Evolutionary conservation across 1,284 basidiomycete genomes (phyloP), one percentile per base, ranked within the genome.

Genomic region (Gymnopus androsaceus): DNA sequence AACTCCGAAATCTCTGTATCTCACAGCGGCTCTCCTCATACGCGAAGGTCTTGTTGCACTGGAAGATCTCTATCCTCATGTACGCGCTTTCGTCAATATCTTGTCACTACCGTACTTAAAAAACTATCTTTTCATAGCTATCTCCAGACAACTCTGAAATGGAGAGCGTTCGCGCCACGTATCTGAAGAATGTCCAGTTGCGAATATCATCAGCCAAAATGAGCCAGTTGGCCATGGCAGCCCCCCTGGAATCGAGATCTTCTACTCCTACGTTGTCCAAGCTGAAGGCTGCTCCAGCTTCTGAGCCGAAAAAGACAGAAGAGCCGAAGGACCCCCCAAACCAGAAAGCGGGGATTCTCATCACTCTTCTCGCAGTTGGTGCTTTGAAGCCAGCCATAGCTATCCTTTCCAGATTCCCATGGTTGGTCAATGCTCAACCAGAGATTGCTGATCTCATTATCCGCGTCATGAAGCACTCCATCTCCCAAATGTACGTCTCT

Each of bases 191-290:
- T 46, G 81, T 93, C 40, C 78, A 87, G 37, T 75, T 83, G 62
- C 83, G 85, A 55, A 85, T 88, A 52, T 76, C 80, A 21, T 84
- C 75, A 44, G 90, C 84, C 8, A 89, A 87, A 58, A 76, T 83
- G 56, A 98, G 92, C 64, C 89, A 92, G 33, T 77, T 95, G 17
- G 89, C 94, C 0, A 90, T 93, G 83, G 93, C 95, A 17, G 94
- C 92, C 1, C 91, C 96, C 1, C 76, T 98, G 15, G 87, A 90
- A 58, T 89, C 90, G 21, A n/a, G n/a, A 12, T 21, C 45, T 17
- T 49, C 47, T 15, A 57, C 72, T 47, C 63, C 69, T 52, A 60
- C 74, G 50, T 59, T 73, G 55, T 56, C 74, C 3, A 77, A 77
- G 55, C 46, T 71, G 5, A 77, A 75, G 62, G 51, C 65, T 19